Percentiles rank a stretch among this genome's conserved stretches.
phyloP scores from a whole-genome alignment of 495 filamentous ascomycete species.

The Xylaria cubensis region DNA sequence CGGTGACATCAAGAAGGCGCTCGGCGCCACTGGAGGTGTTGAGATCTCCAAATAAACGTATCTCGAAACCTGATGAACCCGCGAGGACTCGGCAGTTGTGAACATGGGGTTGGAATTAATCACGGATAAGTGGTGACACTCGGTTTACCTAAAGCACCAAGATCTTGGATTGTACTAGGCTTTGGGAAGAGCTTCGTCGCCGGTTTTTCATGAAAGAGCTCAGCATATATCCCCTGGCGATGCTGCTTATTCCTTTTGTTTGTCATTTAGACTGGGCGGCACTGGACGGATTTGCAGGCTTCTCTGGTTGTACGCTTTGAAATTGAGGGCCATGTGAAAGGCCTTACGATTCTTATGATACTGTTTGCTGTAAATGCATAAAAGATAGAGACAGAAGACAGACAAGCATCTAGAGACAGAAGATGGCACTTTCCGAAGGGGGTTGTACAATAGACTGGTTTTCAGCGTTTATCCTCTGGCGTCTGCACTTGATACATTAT shows the following conservation, averaged over 20 bases:
- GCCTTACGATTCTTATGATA: slow-evolving; percentile 27
- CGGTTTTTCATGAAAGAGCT: slow-evolving; percentile 30
- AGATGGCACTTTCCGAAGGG: slow-evolving; percentile 35
- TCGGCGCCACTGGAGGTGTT: slow-evolving; percentile 78
- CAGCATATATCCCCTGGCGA: slow-evolving; percentile 29
- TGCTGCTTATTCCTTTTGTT: slow-evolving; percentile 37
- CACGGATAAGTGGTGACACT: slow-evolving; percentile 32
- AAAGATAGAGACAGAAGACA: slow-evolving; percentile 33
- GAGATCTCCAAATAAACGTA: slow-evolving; percentile 67
- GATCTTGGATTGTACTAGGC: slow-evolving; percentile 15
- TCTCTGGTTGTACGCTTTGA: slow-evolving; percentile 33
- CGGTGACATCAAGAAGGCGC: slow-evolving; percentile 60
- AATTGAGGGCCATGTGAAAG: slow-evolving; percentile 23
- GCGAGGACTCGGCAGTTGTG: background rate
- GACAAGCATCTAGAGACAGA: slow-evolving; percentile 39
- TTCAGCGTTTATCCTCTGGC: background rate
- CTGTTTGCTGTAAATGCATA: slow-evolving; percentile 34
- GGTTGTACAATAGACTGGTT: slow-evolving; percentile 43
- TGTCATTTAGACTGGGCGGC: slow-evolving; percentile 41
- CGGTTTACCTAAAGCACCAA: background rate
- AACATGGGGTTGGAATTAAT: slow-evolving; percentile 22
- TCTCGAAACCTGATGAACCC: background rate
- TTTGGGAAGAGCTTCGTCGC: slow-evolving; percentile 28
- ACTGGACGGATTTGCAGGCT: slow-evolving; percentile 38
- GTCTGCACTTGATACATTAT: background rate